Percentiles rank a stretch among this genome's conserved stretches.
Conservation (phyloP, 2,329 filamentous ascomycete genomes). For the Stemphylium beticola region DNA sequence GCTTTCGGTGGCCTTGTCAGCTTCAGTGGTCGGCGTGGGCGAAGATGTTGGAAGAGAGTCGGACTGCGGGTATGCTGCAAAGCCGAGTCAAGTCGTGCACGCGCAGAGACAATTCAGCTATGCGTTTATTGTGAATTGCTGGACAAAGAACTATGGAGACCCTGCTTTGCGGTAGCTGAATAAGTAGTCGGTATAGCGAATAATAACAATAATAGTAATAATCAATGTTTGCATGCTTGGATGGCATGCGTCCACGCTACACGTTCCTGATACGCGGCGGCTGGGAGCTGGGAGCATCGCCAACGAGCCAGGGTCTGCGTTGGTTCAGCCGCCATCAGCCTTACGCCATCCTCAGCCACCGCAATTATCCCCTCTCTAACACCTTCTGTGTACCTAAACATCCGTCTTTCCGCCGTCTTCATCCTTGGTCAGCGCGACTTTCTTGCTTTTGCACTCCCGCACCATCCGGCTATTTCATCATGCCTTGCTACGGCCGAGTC, state of each 20-base stretch:
- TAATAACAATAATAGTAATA: neutral
- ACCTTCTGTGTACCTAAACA: neutral
- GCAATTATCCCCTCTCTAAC: neutral
- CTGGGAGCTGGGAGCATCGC: constrained; percentile 14
- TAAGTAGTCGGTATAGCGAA: neutral
- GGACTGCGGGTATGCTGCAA: constrained; percentile 3
- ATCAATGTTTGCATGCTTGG: neutral
- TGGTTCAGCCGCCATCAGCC: constrained; percentile 10
- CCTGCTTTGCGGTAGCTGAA: neutral
- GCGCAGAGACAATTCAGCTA: neutral
- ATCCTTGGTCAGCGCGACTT: neutral
- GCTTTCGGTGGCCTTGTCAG: constrained; percentile 3
- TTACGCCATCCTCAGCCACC: constrained; percentile 17
- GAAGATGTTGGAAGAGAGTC: neutral
- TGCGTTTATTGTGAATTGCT: neutral
- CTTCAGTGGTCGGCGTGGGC: neutral
- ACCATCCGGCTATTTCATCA: neutral
- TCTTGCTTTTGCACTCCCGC: neutral
- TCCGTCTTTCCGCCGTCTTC: neutral
- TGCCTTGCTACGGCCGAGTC: neutral
- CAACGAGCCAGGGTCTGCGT: constrained; percentile 5
- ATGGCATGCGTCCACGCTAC: constrained; percentile 8
- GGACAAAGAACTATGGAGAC: neutral
- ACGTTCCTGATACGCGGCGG: constrained; percentile 9
- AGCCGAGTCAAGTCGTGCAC: neutral